phyloP scores from a whole-genome alignment of 495 filamentous ascomycete species.

The Talaromyces trachyspermus region DNA sequence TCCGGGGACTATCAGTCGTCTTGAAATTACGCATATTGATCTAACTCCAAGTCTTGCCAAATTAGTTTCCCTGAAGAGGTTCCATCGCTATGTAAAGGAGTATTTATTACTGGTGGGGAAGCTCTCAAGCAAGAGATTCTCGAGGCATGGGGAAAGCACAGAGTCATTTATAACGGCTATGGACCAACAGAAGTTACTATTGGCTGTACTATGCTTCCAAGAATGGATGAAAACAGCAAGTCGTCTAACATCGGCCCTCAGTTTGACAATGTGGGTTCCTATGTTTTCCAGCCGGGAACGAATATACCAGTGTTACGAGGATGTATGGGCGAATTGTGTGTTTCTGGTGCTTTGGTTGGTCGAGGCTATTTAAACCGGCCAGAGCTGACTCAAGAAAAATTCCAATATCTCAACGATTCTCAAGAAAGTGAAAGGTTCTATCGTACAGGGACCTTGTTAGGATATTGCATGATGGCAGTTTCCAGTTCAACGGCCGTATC shows the following conservation, averaged over 20 bases:
- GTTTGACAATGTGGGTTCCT: slow-evolving; percentile 22
- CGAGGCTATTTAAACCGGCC: slow-evolving; percentile 34
- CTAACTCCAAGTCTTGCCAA: slow-evolving; percentile 35
- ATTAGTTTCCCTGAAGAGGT: slow-evolving; percentile 17
- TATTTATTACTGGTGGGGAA: slow-evolving; percentile 21
- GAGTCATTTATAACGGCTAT: slow-evolving; percentile 23
- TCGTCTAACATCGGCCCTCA: slow-evolving; percentile 24
- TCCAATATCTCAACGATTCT: slow-evolving; percentile 16
- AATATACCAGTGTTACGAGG: slow-evolving; percentile 13
- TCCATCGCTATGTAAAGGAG: slow-evolving; percentile 17
- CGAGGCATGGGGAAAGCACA: slow-evolving; percentile 20
- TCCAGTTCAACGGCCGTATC: slow-evolving; percentile 29
- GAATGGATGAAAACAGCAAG: slow-evolving; percentile 15
- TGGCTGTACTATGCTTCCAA: slow-evolving; percentile 20
- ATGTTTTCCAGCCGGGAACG: slow-evolving; percentile 19
- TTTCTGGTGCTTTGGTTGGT: slow-evolving; percentile 29
- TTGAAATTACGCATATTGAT: slow-evolving; percentile 82
- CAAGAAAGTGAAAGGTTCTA: slow-evolving; percentile 24
- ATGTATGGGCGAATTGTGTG: slow-evolving; percentile 32
- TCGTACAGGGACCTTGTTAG: slow-evolving; percentile 45
- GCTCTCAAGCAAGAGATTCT: slow-evolving; percentile 22
- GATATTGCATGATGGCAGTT: slow-evolving; percentile 27
- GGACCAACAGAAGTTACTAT: slow-evolving; percentile 26
- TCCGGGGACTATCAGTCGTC: slow-evolving; percentile 54
- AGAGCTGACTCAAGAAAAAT: slow-evolving; percentile 27